Conservation (phyloP, 2,329 filamentous ascomycete species). For the Venturiaceae sp. region DNA sequence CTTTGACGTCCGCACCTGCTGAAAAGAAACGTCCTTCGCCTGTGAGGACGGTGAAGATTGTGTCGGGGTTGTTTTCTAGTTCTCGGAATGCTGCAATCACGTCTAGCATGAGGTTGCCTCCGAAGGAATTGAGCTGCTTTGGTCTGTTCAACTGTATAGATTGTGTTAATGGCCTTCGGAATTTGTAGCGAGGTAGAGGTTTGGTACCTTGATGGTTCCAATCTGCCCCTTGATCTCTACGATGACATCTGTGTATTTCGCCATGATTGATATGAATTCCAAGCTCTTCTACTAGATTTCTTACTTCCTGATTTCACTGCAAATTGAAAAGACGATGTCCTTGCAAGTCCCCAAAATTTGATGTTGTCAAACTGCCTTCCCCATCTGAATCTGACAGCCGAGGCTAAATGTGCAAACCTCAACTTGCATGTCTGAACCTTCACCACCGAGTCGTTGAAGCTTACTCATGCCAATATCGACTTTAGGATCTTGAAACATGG, state of each 20-base stretch:
- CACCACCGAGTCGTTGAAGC: background rate
- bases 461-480: background rate
- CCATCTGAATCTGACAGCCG: background rate
- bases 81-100: slow-evolving; percentile 32
- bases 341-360: too few species aligned
- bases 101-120: slow-evolving; percentile 34
- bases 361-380: background rate
- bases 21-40: slow-evolving; percentile 42
- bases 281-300: background rate
- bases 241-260: slow-evolving; percentile 30
- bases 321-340: background rate
- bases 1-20: slow-evolving; percentile 38
- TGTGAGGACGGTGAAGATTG: slow-evolving; percentile 40
- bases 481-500: background rate
- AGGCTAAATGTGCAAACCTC: too few species aligned
- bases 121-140: slow-evolving; percentile 38
- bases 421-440: background rate
- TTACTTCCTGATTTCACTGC: background rate
- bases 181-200: background rate
- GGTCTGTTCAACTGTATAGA: slow-evolving; percentile 35
- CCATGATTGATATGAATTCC: background rate
- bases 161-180: background rate
- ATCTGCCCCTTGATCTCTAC: slow-evolving; percentile 33
- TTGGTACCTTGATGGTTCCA: slow-evolving; percentile 33
- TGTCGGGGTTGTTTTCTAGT: slow-evolving; percentile 37